These are phyloP conservation scores for Chlorella sp. DNA, from an alignment of 139 green algal genomes.

Conservation along the genomic window DNA sequence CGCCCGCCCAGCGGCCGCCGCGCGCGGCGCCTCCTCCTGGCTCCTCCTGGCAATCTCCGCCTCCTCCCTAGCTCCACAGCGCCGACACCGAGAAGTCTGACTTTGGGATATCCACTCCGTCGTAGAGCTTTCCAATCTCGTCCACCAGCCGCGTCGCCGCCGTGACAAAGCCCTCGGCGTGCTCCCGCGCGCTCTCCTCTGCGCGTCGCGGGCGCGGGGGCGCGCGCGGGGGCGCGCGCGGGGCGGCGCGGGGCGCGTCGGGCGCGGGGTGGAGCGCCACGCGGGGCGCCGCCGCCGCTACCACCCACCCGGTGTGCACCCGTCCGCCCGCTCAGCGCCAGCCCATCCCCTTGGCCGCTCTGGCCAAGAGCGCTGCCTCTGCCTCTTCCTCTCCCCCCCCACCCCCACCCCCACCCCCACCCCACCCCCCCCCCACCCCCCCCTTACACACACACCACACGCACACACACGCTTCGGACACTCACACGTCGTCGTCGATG, in stretches of 20 bases:
- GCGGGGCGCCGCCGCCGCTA: background rate
- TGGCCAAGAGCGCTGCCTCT: background rate
- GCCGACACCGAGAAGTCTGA: constrained; percentile 43
- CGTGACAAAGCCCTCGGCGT: constrained; percentile 39
- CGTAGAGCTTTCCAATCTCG: constrained; percentile 38
- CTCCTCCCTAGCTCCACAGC: constrained; percentile 16
- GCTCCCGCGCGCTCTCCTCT: constrained; percentile 38
- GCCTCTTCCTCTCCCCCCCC: no score
- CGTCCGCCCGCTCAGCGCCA: background rate
- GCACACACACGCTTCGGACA: no score
- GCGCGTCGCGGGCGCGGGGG: no score
- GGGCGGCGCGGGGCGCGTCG: no score
- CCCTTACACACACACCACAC: no score
- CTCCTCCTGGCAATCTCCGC: no score
- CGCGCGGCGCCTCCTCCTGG: no score
- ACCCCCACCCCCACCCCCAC: no score
- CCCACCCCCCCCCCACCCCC: no score
- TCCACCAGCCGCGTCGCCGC: constrained; percentile 34
- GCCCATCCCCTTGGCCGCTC: background rate
- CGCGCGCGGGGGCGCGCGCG: background rate
- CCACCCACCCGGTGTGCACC: background rate
- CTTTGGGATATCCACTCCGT: constrained; percentile 49
- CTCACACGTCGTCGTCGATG: no score
- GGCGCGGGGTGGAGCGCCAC: background rate
- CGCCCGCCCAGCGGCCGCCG: no score